Evolutionary conservation across 495 filamentous ascomycete species (phyloP).

Genomic region (Hyaloscypha finlandica): DNA sequence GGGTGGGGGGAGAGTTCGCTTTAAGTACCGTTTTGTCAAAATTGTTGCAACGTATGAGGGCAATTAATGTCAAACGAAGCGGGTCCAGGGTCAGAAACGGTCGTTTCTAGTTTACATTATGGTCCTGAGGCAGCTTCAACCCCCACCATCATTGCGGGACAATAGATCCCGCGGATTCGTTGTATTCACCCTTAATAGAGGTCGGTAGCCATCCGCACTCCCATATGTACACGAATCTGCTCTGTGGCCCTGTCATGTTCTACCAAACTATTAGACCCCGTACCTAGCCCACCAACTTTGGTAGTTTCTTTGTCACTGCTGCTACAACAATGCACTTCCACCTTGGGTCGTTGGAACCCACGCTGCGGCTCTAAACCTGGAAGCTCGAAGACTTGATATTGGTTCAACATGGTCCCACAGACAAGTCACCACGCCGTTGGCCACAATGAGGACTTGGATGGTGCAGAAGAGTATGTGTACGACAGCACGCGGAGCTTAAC

Average conservation of each 20-base stretch:
- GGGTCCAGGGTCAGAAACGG: no score
- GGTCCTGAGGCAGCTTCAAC: no score
- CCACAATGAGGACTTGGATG: slow-evolving; percentile 35
- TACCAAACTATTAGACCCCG: slow-evolving; percentile 22
- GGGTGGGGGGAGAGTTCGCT: slow-evolving; percentile 37
- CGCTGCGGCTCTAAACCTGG: slow-evolving; percentile 23
- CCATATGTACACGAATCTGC: slow-evolving; percentile 19
- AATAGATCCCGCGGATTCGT: no score
- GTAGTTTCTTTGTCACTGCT: slow-evolving; percentile 28
- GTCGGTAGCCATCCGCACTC: slow-evolving; percentile 13
- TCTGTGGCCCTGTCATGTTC: slow-evolving; percentile 14
- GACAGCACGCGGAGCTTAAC: slow-evolving; percentile 34
- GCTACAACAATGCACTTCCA: slow-evolving; percentile 15
- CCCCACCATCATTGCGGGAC: no score
- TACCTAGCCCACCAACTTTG: slow-evolving; percentile 19
- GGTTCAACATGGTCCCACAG: slow-evolving; percentile 30
- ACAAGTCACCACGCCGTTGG: slow-evolving; percentile 20
- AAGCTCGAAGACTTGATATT: slow-evolving; percentile 33
- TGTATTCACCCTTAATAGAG: background rate
- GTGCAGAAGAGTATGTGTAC: slow-evolving; percentile 45
- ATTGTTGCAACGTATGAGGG: background rate
- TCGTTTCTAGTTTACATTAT: no score
- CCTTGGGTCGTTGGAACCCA: slow-evolving; percentile 32
- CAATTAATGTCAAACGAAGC: no score
- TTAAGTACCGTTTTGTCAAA: slow-evolving; percentile 33